Evolutionary conservation across 2,329 filamentous ascomycete genomes (phyloP).

Genomic region (Davidsoniella australis): DNA sequence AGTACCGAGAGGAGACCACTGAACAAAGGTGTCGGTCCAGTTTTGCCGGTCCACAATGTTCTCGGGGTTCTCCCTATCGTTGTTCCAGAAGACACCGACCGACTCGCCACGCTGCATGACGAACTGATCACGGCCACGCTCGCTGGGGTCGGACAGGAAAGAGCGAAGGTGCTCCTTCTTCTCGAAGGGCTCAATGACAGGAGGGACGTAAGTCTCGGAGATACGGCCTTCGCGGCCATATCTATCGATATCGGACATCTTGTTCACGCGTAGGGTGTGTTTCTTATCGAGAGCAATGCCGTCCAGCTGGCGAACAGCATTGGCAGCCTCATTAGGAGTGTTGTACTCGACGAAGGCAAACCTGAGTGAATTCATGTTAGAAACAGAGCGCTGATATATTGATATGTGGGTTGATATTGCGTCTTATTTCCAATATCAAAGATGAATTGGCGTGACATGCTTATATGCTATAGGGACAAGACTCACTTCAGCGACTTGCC

Average conservation of each 20-base stretch:
- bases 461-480: background rate
- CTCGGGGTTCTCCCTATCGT: slow-evolving; percentile 81
- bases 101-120: slow-evolving; percentile 84
- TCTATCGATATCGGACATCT: slow-evolving; percentile 92
- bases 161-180: slow-evolving; percentile 89
- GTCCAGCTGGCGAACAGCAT: slow-evolving; percentile 78
- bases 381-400: background rate
- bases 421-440: background rate
- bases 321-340: slow-evolving; percentile 72
- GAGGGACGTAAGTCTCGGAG: slow-evolving; percentile 75
- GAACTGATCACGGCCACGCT: slow-evolving; percentile 82
- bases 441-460: background rate
- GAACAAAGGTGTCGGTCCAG: slow-evolving; percentile 96
- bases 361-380: slow-evolving; percentile 27
- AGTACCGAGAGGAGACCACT: slow-evolving; percentile 93
- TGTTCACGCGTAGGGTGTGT: slow-evolving; percentile 91
- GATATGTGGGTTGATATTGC: background rate
- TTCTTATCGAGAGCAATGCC: slow-evolving; percentile 84
- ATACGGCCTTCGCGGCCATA: slow-evolving; percentile 87
- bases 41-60: slow-evolving; percentile 77
- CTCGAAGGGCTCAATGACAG: slow-evolving; percentile 73
- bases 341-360: slow-evolving; percentile 97
- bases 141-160: slow-evolving; percentile 68
- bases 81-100: slow-evolving; percentile 96
- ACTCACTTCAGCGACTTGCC: slow-evolving; percentile 72